These are phyloP conservation scores for Apophysomyces variabilis DNA, from an alignment of 371 early-diverging fungal species.

Conservation along the genomic window DNA sequence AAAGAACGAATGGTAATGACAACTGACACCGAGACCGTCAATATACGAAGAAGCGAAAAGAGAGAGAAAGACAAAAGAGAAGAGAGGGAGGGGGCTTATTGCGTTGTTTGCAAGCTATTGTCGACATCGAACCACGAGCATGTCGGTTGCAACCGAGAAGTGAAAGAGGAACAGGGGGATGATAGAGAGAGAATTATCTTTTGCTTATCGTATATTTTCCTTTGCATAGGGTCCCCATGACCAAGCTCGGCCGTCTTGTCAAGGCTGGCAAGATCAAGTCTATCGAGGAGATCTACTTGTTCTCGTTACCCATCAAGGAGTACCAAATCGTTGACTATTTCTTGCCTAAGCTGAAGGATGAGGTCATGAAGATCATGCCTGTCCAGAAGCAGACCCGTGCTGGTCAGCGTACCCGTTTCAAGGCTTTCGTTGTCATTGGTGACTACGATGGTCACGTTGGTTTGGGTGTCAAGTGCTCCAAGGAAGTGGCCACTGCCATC, in stretches of 20 bases:
- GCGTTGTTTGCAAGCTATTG: too few species aligned
- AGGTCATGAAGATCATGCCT: constrained; percentile 98
- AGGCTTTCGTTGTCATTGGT: constrained; percentile 98
- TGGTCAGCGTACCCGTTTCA: constrained; percentile 99
- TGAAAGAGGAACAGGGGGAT: too few species aligned
- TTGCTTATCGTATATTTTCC: background rate
- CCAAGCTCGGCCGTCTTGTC: constrained; percentile 95
- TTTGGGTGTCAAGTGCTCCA: constrained; percentile 98
- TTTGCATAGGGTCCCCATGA: constrained; percentile 77
- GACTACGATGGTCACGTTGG: constrained; percentile 97
- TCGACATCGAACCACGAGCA: too few species aligned
- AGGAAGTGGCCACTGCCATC: constrained; percentile 98
- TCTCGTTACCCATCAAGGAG: constrained; percentile 98
- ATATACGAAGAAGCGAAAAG: too few species aligned
- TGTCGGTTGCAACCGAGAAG: too few species aligned
- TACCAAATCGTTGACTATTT: constrained; percentile 98
- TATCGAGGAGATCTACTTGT: constrained; percentile 91
- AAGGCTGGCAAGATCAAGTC: constrained; percentile 87
- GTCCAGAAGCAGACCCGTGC: constrained; percentile 99
- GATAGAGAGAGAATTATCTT: background rate
- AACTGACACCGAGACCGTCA: background rate
- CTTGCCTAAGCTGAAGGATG: constrained; percentile 95
- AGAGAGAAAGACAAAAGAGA: too few species aligned
- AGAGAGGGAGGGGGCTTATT: too few species aligned
- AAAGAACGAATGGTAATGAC: constrained; percentile 74